Base-by-base conservation (phyloP, 306 rosid species). In the Styphnolobium japonicum region DNA sequence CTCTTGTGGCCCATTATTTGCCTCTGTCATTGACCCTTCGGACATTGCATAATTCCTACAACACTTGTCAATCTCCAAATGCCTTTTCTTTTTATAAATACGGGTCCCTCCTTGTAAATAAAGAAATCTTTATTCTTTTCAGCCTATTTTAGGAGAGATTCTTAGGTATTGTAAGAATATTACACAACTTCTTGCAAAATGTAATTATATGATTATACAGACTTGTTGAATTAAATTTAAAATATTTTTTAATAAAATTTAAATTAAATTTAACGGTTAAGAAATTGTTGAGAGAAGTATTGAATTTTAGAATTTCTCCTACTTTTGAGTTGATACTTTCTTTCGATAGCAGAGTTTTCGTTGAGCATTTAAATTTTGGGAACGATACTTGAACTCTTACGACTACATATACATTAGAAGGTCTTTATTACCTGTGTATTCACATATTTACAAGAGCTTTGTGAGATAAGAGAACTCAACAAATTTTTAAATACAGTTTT, bases 21-120 rank as follows among this genome's bases (percentile, higher is more conserved):
- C 10, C 46, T 25, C 66, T 42, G 64, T 67, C 75, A 63, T 77
- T 83, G 52, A 53, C 82, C 86, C 57, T 31, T 8, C 0, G 86
- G 67, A 64, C 48, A 63, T 43, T 56, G 57, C 40, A 34, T 10
- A 48, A 10, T 84, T 53, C 79, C n/a, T n/a, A 10, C 2, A 19
- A 84, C 92, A 77, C 90, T 87, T 86, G 95, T 85, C 85, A 7
- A 34, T 46, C 48, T 39, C 65, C 77, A 40, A 52, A 25, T 10
- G 23, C 22, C 12, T 51, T 27, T 2, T 31, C 43, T 15, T 77
- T 67, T 79, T 29, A 8, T 23, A 3, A 19, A 40, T n/a, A n/a
- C 5, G 57, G 84, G 71, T 21, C 52, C 81, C 77, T 22, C 23
- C 19, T 33, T 25, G 51, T 9, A 46, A 36, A 16, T n/a, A 10